A percentile compares a stretch with the other conserved stretches of the same genome.
These are phyloP conservation scores for Rheum nobile DNA, from an alignment of 148 eudicot species.

Conservation along the genomic window DNA sequence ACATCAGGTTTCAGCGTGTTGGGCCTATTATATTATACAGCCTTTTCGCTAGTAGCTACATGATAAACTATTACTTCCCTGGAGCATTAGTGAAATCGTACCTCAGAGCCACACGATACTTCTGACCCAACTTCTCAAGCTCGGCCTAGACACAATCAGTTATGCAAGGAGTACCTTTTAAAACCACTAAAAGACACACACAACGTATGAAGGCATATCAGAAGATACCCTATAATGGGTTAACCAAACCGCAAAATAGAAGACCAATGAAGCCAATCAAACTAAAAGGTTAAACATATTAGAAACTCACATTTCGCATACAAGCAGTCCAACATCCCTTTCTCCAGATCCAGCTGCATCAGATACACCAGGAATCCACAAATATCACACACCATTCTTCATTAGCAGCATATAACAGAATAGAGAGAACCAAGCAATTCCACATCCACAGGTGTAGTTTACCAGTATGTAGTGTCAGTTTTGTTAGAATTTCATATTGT, in stretches of 20 bases:
- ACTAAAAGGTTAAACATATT: not conserved
- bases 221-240: not conserved
- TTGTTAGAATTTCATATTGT: not conserved
- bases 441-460: not conserved
- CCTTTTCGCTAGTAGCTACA: not conserved
- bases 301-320: slow-evolving; percentile 82
- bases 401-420: not conserved
- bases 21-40: not conserved
- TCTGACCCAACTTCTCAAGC: slow-evolving; percentile 92
- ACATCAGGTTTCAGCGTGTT: not conserved
- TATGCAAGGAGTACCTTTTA: slow-evolving; percentile 91
- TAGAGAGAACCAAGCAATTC: not conserved
- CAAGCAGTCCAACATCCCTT: slow-evolving; percentile 94
- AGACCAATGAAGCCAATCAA: not conserved
- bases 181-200: not conserved
- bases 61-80: not conserved
- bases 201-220: not conserved
- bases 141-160: slow-evolving; percentile 99
- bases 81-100: slow-evolving; percentile 11
- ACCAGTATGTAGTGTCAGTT: not conserved
- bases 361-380: not conserved
- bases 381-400: not conserved
- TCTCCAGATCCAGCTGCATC: slow-evolving; percentile 88
- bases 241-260: no score
- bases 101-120: slow-evolving; percentile 93